A percentile compares a stretch with the other conserved stretches of the same genome.
These are phyloP conservation scores for Pulveroboletus ravenelii DNA, from an alignment of 768 basidiomycete genomes.

Conservation along the genomic window DNA sequence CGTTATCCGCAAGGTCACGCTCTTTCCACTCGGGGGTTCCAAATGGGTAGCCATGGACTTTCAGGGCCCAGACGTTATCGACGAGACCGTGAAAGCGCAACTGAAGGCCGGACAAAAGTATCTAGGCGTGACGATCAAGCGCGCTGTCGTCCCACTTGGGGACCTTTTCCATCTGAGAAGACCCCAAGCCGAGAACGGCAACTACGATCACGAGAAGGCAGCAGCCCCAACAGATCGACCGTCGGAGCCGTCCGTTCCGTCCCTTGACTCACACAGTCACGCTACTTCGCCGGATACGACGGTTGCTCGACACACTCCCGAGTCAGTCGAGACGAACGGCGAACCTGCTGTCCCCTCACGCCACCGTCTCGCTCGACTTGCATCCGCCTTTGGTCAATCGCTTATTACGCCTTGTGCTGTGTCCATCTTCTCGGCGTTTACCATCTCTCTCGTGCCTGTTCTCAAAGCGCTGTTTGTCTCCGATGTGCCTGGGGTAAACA, in stretches of 20 bases:
- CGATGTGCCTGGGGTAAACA: conserved; percentile 37
- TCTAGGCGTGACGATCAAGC: conserved; percentile 11
- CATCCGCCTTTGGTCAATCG: conserved; percentile 29
- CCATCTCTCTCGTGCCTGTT: conserved; percentile 50
- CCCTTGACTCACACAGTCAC: not conserved
- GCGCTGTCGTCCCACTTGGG: conserved; percentile 2
- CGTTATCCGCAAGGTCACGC: conserved; percentile 41
- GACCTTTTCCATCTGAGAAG: not conserved
- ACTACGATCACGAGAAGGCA: conserved; percentile 10
- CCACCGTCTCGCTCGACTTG: conserved; percentile 8
- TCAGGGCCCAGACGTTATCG: conserved; percentile 55
- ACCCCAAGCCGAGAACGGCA: not conserved
- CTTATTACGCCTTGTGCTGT: conserved; percentile 47
- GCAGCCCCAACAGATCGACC: not conserved
- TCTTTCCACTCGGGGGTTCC: conserved; percentile 61
- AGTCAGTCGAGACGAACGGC: not conserved
- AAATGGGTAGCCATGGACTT: conserved; percentile 58
- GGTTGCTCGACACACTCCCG: not conserved
- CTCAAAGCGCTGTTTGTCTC: conserved; percentile 60
- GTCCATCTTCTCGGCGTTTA: conserved; percentile 49
- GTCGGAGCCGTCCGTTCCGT: not conserved
- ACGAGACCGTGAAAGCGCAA: conserved; percentile 48
- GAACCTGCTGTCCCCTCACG: not conserved
- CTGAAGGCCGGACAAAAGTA: conserved; percentile 36
- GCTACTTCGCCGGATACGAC: conserved; percentile 1